Base-by-base conservation (phyloP, 1,139 yeast genomes). In the Yamadazyma friedrichii region DNA sequence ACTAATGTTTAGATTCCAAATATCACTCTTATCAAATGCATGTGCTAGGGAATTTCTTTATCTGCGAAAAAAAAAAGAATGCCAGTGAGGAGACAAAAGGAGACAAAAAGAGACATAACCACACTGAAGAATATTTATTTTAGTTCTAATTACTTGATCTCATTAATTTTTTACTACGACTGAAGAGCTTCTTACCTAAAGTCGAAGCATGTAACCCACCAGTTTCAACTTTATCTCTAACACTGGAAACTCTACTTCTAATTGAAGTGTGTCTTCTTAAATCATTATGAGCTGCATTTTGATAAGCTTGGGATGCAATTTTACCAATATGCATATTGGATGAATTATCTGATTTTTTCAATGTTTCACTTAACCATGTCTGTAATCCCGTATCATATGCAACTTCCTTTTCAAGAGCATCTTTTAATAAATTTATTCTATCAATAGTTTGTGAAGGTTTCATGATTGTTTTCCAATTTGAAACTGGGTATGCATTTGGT, bases 251-350 rank as follows among this genome's bases (percentile, higher is more conserved):
- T 47, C 62, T 67, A 42, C 74, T 70, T 43, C 75, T 54, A 16
- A 71, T 57, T 1, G 75, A 65, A 16, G 62, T 63, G 45, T 69
- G 75, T 50, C 77, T 62, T 45, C 74, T 59, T 27, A 71, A 56
- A 43, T 70, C 76, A 47, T 56, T 67, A 46, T 72, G 77, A 2
- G 74, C 54, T 2, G 78, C 78, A 55, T 71, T 71, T 47, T 67
- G 74, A 48, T 72, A 72, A 3, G 76, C 77, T 38, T 67, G 68
- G 6, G 74, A 59, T 0, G 77, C 77, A 34, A 72, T 62, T 38
- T 63, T 62, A 3, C 78, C 77, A 44, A 72, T 70, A 46, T 70
- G 76, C 36, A 72, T 70, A 39, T 54, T 62, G 6, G 70, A 54
- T 6, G 65, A 52, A 26, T 53, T 56, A 35, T 68, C 66, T 0